phyloP scores from a whole-genome alignment of 352 stramenopile genomes.

The Blastocystis sp. region DNA sequence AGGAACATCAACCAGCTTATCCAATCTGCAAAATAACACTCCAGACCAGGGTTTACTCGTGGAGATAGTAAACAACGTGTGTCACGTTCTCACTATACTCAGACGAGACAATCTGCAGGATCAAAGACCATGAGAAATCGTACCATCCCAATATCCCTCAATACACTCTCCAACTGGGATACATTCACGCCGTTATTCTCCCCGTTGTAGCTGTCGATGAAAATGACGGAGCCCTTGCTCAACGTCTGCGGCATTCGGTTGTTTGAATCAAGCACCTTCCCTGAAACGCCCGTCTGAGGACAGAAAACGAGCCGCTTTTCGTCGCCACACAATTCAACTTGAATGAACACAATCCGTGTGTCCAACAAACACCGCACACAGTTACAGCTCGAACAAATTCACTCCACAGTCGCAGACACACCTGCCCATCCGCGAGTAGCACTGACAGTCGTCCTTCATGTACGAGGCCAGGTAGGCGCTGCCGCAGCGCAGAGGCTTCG shows the following conservation, averaged over 20 bases:
- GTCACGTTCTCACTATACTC: not conserved
- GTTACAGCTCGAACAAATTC: constrained; percentile 43
- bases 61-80: not conserved
- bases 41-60: not conserved
- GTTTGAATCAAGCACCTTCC: too few species aligned
- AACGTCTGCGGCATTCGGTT: not conserved
- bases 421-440: not conserved
- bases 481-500: constrained; percentile 32
- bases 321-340: too few species aligned
- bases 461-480: constrained; percentile 33
- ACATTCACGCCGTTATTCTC: not conserved
- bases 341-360: too few species aligned
- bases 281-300: too few species aligned
- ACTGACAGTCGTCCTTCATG: constrained; percentile 41
- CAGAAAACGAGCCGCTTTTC: too few species aligned
- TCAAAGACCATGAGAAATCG: not conserved
- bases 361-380: constrained; percentile 26
- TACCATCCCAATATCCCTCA: not conserved
- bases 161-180: not conserved
- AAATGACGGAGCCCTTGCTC: not conserved
- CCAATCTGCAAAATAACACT: not conserved
- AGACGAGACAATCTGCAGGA: not conserved
- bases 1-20: too few species aligned
- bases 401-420: constrained; percentile 55
- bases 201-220: not conserved